Base-by-base conservation (phyloP, 768 basidiomycete species). In the Pleurotus salmoneostramineus region DNA sequence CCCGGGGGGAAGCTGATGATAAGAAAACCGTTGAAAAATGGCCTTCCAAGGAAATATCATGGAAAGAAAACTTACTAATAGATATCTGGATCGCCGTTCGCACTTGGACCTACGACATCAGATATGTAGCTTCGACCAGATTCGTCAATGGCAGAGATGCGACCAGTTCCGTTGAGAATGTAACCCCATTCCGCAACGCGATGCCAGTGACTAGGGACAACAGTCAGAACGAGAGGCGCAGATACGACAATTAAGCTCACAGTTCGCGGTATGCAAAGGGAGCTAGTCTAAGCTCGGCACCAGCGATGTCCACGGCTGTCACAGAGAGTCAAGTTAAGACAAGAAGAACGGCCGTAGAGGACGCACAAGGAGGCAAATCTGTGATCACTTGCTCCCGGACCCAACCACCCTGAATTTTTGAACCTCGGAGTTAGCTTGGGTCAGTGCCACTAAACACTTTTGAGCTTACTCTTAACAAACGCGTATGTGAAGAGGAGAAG, bases 111-210 rank as follows among this genome's bases (percentile, higher is more conserved):
- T 8, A 56, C 46, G 34, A 62, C 43, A 45, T 62, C 61, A 6
- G 61, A 62, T 40, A 62, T 57, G 32, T 36, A 62, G 45, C 61
- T 62, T 50, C 59, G 52, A 21, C 61, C 61, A 8, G 60, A 11
- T 35, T 62, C 61, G 49, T 62, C 61, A 51, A 62, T 57, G 3
- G 61, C 61, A 4, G 59, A 60, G 6, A 62, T 49, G 33, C 61
- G 59, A 6, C 61, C 61, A 17, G 61, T 62, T 15, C 61, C 61
- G 35, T 62, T 62, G 15, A 62, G 50, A 55, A 62, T 62, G 37
- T 62, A 62, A 32, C 61, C 61, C 61, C 61, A 62, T 49, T 62
- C 61, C 33, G 61, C 59, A 33, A 62, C 61, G 37, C 61, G 61
- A 48, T 62, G 61, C 61, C 61, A 62, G 44, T 62, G 61, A 21